phyloP scores from a whole-genome alignment of 257 asterid species.

The Catharanthus roseus region DNA sequence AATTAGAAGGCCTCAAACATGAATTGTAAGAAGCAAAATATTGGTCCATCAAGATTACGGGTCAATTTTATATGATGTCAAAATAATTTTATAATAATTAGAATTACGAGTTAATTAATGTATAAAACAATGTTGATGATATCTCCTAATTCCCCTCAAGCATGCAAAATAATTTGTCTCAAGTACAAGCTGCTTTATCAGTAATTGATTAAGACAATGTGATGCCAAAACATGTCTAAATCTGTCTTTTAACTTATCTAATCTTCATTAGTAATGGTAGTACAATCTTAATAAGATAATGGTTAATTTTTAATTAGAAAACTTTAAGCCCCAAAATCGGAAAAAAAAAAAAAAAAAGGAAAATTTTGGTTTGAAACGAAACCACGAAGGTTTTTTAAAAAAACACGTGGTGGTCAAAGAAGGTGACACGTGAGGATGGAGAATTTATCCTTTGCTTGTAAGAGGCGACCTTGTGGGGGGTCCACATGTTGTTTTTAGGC shows the following conservation, averaged over 20 bases:
- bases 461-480: constrained; percentile 41
- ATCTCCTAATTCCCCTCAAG: no score
- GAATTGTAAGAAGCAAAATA: no score
- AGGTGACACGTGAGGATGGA: constrained; percentile 39
- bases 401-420: constrained; percentile 21
- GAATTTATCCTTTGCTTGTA: constrained; percentile 68
- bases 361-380: neutral
- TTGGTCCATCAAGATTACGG: no score
- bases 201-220: no score
- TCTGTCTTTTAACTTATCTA: neutral
- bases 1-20: no score
- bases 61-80: no score
- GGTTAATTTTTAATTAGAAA: neutral
- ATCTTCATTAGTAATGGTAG: neutral
- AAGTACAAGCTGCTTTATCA: no score
- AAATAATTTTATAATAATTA: no score
- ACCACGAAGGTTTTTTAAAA: no score
- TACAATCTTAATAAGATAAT: neutral
- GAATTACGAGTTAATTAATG: no score
- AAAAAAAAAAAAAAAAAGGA: neutral
- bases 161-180: constrained; percentile 2
- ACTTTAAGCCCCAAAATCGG: neutral
- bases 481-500: constrained; percentile 25
- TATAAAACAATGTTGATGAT: no score
- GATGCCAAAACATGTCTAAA: no score